phyloP scores from a whole-genome alignment of 139 green algal genomes.

The Nannochloris sp. region DNA sequence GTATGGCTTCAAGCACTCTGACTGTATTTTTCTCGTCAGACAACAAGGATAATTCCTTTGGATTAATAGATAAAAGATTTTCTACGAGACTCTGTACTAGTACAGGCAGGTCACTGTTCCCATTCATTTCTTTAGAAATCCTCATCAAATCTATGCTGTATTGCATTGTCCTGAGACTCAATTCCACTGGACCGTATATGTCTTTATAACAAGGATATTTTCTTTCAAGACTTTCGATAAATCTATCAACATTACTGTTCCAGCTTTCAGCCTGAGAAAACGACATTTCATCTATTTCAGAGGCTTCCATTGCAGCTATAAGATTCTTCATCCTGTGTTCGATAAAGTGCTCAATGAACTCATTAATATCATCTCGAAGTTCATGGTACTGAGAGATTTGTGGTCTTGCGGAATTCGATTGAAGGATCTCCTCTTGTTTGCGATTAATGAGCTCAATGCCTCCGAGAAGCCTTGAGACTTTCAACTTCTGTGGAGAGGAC shows the following conservation, averaged over 20 bases:
- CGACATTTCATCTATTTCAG: constrained; percentile 6
- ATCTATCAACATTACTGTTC: constrained; percentile 43
- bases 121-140: background rate
- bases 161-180: constrained; percentile 59
- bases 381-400: background rate
- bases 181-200: constrained; percentile 69
- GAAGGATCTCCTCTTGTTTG: background rate
- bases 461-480: background rate
- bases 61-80: constrained; percentile 2
- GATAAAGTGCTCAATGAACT: constrained; percentile 8
- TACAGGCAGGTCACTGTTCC: background rate
- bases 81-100: background rate
- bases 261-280: constrained; percentile 14
- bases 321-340: background rate
- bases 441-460: background rate
- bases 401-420: background rate
- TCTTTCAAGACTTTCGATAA: constrained; percentile 32
- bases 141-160: constrained; percentile 50
- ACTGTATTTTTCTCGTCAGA: no score
- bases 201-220: constrained; percentile 71
- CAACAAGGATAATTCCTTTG: background rate
- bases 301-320: background rate
- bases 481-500: background rate
- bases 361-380: background rate
- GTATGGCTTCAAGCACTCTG: no score